phyloP scores from a whole-genome alignment of 2,329 filamentous ascomycete species.

The Alternaria ethzedia region DNA sequence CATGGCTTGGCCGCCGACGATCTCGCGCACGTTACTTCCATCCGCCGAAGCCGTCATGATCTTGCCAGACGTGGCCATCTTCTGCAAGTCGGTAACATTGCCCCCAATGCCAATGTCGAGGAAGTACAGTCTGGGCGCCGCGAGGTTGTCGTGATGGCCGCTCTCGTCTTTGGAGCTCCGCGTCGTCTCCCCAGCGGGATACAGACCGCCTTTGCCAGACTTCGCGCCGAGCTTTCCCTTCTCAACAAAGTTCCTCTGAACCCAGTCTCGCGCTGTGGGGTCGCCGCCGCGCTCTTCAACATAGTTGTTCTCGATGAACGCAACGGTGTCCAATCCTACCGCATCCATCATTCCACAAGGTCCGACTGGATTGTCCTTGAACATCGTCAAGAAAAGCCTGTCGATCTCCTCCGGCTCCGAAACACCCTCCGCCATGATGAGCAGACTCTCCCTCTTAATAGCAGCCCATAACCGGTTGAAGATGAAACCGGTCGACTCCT shows the following conservation, averaged over 20 bases:
- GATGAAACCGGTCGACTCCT: constrained; percentile 61
- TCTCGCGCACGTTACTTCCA: constrained; percentile 5
- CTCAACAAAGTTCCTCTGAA: constrained; percentile 55
- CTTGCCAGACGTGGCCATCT: constrained; percentile 5
- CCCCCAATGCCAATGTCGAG: constrained; percentile 14
- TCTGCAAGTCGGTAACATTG: constrained; percentile 4
- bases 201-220: constrained; percentile 21
- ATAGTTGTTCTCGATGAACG: constrained; percentile 62
- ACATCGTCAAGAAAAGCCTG: constrained; percentile 54
- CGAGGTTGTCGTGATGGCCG: constrained; percentile 8
- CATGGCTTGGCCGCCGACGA: constrained; percentile 17
- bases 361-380: constrained; percentile 22
- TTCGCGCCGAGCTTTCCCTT: constrained; percentile 58
- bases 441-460: constrained; percentile 60
- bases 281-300: constrained; percentile 56
- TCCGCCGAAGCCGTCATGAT: constrained; percentile 14
- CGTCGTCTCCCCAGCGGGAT: constrained; percentile 38
- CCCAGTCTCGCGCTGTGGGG: constrained; percentile 52
- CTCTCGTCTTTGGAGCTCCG: constrained; percentile 38
- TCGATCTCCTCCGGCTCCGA: constrained; percentile 59
- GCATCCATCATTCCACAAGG: constrained; percentile 57
- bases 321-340: constrained; percentile 61
- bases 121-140: constrained; percentile 6
- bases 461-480: constrained; percentile 65
- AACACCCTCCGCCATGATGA: constrained; percentile 59